phyloP scores from a whole-genome alignment of 768 basidiomycete genomes.

The Clathrus columnatus region DNA sequence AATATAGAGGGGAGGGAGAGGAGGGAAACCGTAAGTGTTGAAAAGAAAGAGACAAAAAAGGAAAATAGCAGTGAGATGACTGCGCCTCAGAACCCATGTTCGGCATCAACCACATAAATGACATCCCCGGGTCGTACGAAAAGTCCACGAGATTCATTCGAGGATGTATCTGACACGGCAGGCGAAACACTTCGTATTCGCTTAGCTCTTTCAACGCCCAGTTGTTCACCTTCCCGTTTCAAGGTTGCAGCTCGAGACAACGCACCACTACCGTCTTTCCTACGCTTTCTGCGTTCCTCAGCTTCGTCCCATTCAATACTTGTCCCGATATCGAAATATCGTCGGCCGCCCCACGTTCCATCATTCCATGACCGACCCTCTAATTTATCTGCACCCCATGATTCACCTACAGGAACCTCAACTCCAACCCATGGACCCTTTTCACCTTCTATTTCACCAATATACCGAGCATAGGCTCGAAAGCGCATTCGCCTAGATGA shows the following conservation, averaged over 20 bases:
- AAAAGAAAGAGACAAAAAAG: neutral
- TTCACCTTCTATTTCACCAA: constrained; percentile 79
- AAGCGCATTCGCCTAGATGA: constrained; percentile 75
- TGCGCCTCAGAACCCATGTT: neutral
- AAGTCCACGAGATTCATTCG: constrained; percentile 58
- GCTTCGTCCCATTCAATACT: constrained; percentile 48
- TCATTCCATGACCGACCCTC: constrained; percentile 81
- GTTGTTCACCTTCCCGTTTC: constrained; percentile 53
- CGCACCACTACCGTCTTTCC: constrained; percentile 30
- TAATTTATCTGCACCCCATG: constrained; percentile 40
- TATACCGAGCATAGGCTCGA: constrained; percentile 81
- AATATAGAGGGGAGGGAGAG: neutral
- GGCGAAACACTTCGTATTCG: constrained; percentile 63
- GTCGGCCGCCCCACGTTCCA: constrained; percentile 71
- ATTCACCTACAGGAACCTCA: constrained; percentile 66
- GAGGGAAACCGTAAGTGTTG: neutral
- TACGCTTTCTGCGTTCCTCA: constrained; percentile 40
- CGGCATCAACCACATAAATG: constrained; percentile 76
- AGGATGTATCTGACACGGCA: constrained; percentile 47
- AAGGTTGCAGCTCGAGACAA: constrained; percentile 20
- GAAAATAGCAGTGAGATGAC: neutral
- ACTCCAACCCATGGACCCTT: constrained; percentile 84
- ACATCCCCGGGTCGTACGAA: constrained; percentile 85
- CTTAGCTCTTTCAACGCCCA: constrained; percentile 41
- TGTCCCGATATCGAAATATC: constrained; percentile 70